Percentiles rank a stretch among this genome's conserved stretches.
These are phyloP conservation scores for Nemania sp. DNA, from an alignment of 2,329 filamentous ascomycete species.

Conservation along the genomic window DNA sequence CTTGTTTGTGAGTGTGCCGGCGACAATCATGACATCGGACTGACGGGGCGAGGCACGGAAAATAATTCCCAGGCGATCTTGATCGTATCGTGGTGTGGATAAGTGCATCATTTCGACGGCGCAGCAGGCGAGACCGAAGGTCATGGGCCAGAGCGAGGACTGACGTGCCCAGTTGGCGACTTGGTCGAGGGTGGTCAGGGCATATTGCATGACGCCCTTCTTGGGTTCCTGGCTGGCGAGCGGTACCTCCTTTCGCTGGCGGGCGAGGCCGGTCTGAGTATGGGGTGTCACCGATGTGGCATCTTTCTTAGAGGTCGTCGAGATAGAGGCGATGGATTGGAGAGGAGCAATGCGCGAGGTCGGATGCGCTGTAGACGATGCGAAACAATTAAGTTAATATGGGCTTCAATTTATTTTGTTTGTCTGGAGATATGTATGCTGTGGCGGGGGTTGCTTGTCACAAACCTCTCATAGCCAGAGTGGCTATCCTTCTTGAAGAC, in stretches of 20 bases:
- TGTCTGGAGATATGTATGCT: not conserved
- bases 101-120: conserved; percentile 94
- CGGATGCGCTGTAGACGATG: conserved; percentile 69
- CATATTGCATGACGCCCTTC: conserved; percentile 86
- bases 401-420: conserved; percentile 19
- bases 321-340: conserved; percentile 72
- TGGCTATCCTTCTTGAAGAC: conserved; percentile 56
- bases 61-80: conserved; percentile 89
- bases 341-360: conserved; percentile 73
- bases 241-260: conserved; percentile 76
- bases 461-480: conserved; percentile 58
- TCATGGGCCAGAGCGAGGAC: conserved; percentile 88
- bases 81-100: conserved; percentile 88
- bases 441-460: conserved; percentile 18
- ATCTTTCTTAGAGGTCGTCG: conserved; percentile 72
- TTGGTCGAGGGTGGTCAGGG: conserved; percentile 84
- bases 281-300: conserved; percentile 69
- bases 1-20: conserved; percentile 93
- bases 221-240: conserved; percentile 82
- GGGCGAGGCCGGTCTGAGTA: conserved; percentile 66
- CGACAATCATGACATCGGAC: conserved; percentile 93
- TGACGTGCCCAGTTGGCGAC: conserved; percentile 88
- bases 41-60: conserved; percentile 90
- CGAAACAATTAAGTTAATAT: conserved; percentile 44
- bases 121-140: conserved; percentile 89